Evolutionary conservation across 2,329 filamentous ascomycete species (phyloP), one percentile per base, ranked within the genome.

Genomic region (Ophiocordyceps camponoti-leonardi): DNA sequence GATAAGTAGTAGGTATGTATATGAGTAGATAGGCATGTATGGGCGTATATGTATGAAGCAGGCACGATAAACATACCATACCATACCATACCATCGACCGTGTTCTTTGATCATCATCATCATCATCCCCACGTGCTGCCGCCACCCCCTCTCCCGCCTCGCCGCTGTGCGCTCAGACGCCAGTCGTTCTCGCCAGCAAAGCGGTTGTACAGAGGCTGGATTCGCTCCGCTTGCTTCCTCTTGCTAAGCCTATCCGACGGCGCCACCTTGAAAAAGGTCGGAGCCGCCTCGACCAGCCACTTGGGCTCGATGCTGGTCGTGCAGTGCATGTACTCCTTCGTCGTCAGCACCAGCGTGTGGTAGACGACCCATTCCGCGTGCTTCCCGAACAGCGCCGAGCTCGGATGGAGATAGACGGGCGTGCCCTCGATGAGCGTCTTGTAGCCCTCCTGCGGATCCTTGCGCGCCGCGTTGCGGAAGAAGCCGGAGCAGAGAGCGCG

Each of bases 191-290:
- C 88, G 2, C 81, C 83, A 3, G 81, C 83, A 65, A 86, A 95
- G 59, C 88, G 83, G 61, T 95, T 95, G 61, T 95, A 87, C 64
- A 98, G 64, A 41, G 92, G 92, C 68, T 94, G 86, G 46, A 98
- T 96, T 47, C 90, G 74, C 71, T 98, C 92, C 0, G 86, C 86
- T 70, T 86, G 83, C 75, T 93, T 92, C 57, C 92, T 70, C 73
- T 94, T 95, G 51, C 83, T 90, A 56, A 98, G 64, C 46, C 77
- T 72, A 59, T 95, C 86, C 33, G 83, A 90, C 0, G 85, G 80
- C 18, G 92, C 90, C 5, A 96, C 86, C 73, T 94, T 94, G 78
- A 96, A 98, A 69, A 96, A 98, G 0, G 87, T 95, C 11, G 93
- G 92, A n/a, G 93, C 92, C 13, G 88, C 90, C 56, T 95, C 88